Percentiles rank a stretch among this genome's conserved stretches.
These are phyloP conservation scores for Entomortierella parvispora DNA, from an alignment of 192 early-diverging fungal species.

Conservation along the genomic window DNA sequence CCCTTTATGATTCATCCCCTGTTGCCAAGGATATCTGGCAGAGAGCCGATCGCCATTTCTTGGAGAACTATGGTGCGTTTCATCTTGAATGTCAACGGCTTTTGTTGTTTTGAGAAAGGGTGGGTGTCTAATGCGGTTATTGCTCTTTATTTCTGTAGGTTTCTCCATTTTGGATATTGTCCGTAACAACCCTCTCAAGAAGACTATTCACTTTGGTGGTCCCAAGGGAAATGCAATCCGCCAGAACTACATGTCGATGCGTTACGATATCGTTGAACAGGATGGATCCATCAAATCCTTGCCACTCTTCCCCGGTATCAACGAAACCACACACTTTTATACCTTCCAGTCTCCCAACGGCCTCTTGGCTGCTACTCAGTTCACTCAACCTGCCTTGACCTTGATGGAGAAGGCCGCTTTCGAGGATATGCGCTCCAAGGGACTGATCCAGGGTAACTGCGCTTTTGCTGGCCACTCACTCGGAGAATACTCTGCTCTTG, in stretches of 20 bases:
- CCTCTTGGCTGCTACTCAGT: conserved; percentile 93
- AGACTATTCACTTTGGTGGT: conserved; percentile 92
- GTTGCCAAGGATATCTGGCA: conserved; percentile 93
- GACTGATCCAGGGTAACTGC: conserved; percentile 85
- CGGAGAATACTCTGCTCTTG: conserved; percentile 94
- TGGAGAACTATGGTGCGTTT: conserved; percentile 73
- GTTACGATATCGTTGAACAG: conserved; percentile 87
- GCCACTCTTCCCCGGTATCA: conserved; percentile 90
- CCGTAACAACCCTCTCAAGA: conserved; percentile 80
- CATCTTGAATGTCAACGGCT: background rate
- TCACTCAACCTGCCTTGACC: conserved; percentile 93
- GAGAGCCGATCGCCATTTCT: conserved; percentile 88
- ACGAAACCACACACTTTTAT: conserved; percentile 72
- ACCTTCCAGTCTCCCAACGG: conserved; percentile 89
- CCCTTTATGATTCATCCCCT: conserved; percentile 83
- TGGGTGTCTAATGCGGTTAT: too few relatives aligned
- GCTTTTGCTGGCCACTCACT: conserved; percentile 94
- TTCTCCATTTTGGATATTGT: conserved; percentile 94
- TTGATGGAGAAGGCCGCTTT: conserved; percentile 92
- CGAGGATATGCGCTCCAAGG: conserved; percentile 89
- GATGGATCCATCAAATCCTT: conserved; percentile 79
- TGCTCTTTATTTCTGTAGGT: conserved; percentile 31
- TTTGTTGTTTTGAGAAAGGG: too few relatives aligned
- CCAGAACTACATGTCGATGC: conserved; percentile 86
- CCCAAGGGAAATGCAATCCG: conserved; percentile 84